phyloP scores from a whole-genome alignment of 2,329 filamentous ascomycete species.

The Colletotrichum acutatum region DNA sequence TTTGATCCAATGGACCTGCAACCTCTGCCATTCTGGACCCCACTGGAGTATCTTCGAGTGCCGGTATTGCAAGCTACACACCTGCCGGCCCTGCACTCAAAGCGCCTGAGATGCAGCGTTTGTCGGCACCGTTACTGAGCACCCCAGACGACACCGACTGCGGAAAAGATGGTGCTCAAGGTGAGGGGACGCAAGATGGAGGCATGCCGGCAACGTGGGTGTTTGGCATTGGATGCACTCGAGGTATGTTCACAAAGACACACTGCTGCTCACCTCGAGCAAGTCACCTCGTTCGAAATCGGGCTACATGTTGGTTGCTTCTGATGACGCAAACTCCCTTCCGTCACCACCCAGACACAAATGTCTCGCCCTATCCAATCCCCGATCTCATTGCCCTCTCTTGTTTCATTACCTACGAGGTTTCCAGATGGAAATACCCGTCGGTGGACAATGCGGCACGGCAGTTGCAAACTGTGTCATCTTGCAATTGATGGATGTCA shows the following conservation, averaged over 20 bases:
- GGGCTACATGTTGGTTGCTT: constrained; percentile 12
- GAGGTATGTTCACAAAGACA: constrained; percentile 28
- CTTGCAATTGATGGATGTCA: not conserved
- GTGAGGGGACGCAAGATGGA: constrained; percentile 16
- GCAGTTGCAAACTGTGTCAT: not conserved
- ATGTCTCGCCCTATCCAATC: constrained; percentile 33
- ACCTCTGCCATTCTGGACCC: constrained; percentile 71
- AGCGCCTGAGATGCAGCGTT: constrained; percentile 45
- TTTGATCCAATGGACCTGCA: constrained; percentile 74
- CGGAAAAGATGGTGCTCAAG: constrained; percentile 1
- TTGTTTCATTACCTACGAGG: not conserved
- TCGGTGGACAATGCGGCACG: not conserved
- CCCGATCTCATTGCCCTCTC: constrained; percentile 5
- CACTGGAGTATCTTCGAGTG: constrained; percentile 78
- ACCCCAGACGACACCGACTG: constrained; percentile 5
- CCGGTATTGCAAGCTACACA: constrained; percentile 74
- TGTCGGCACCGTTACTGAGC: constrained; percentile 9
- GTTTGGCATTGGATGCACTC: constrained; percentile 25
- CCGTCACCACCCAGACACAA: constrained; percentile 19
- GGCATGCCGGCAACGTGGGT: constrained; percentile 23
- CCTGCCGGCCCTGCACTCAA: constrained; percentile 68
- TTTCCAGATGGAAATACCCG: not conserved
- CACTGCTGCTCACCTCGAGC: not conserved
- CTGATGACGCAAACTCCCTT: constrained; percentile 33
- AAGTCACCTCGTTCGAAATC: constrained; percentile 9